Evolutionary conservation across 805 yeast species (phyloP).

Genomic region (Saturnispora sanitii): DNA sequence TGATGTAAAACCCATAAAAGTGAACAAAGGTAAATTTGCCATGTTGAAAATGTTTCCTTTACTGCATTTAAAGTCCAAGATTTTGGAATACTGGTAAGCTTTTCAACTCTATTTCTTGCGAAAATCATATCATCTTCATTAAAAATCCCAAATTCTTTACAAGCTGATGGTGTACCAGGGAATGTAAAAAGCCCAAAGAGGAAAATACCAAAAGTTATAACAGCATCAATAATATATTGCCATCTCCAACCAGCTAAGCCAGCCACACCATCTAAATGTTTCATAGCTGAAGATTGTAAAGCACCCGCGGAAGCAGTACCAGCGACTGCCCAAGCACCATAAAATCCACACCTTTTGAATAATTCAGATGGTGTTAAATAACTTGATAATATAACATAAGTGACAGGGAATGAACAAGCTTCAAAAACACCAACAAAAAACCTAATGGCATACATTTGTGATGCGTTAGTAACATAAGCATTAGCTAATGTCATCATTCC

Average conservation of each 20-base stretch:
- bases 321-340: slow-evolving; percentile 16
- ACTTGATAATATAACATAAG: slow-evolving; percentile 32
- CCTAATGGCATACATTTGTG: slow-evolving; percentile 45
- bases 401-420: slow-evolving; percentile 52
- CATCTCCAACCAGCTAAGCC: slow-evolving; percentile 65
- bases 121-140: slow-evolving; percentile 33
- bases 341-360: slow-evolving; percentile 15
- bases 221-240: slow-evolving; percentile 60
- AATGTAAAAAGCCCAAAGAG: slow-evolving; percentile 47
- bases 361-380: slow-evolving; percentile 13
- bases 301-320: slow-evolving; percentile 53
- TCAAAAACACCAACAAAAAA: slow-evolving; percentile 56
- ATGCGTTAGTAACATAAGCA: slow-evolving; percentile 31
- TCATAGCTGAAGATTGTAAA: slow-evolving; percentile 49
- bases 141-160: slow-evolving; percentile 29
- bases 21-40: slow-evolving; percentile 27
- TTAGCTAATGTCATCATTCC: slow-evolving; percentile 28
- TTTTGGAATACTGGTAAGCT: slow-evolving; percentile 28
- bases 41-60: slow-evolving; percentile 36
- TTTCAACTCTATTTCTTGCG: slow-evolving; percentile 37
- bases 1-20: slow-evolving; percentile 23
- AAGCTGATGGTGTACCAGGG: slow-evolving; percentile 38
- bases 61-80: slow-evolving; percentile 30
- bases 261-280: slow-evolving; percentile 35
- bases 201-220: slow-evolving; percentile 49